Base-by-base conservation (phyloP, 2,329 filamentous ascomycete species). In the Hypoxylon sp. region DNA sequence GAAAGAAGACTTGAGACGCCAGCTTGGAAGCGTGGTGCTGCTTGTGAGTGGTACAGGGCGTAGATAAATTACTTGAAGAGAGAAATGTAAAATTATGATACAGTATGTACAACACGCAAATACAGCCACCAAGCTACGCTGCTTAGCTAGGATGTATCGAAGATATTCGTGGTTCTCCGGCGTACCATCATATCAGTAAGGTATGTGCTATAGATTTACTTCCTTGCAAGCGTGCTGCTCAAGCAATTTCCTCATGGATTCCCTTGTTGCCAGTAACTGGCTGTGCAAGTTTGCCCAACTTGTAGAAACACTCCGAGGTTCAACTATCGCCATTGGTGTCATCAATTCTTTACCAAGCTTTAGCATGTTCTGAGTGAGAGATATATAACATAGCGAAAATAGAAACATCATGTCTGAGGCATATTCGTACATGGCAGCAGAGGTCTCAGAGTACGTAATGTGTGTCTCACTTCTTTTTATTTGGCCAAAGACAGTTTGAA, bases 21-120 rank as follows among this genome's bases (percentile, higher is more conserved):
- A 98, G 82, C 82, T 98, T 66, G 96, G 95, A 13, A 97, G 93
- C 78, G 92, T 93, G 10, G 86, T 97, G 15, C 78, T 98, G 75
- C 82, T 98, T 54, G 92, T 98, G 8, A 90, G 88, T 62, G 92
- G 92, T 1, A 83, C 80, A 6, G 79, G 81, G 17, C 62, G 54
- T 1, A 62, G 15, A 54, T 65, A 51, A 24, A 3, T 32, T 17
- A 21, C 6, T 21, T n/a, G 5, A 44, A 3, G 39, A 11, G 15
- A 44, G 1, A 7, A 7, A 8, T 21, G 39, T 44, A 44, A 11
- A 7, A 44, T 21, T 6, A 21, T 7, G 17, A 44, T 44, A 44
- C 39, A 2, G 1, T 21, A 44, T 47, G 54, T 47, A 56, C 24
- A 35, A n/a, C n/a, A n/a, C n/a, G n/a, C n/a, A n/a, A n/a, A 24